Evolutionary conservation across 352 stramenopile species (phyloP), one percentile per base, ranked within the genome.

Genomic region (Ophiocytium majus): DNA sequence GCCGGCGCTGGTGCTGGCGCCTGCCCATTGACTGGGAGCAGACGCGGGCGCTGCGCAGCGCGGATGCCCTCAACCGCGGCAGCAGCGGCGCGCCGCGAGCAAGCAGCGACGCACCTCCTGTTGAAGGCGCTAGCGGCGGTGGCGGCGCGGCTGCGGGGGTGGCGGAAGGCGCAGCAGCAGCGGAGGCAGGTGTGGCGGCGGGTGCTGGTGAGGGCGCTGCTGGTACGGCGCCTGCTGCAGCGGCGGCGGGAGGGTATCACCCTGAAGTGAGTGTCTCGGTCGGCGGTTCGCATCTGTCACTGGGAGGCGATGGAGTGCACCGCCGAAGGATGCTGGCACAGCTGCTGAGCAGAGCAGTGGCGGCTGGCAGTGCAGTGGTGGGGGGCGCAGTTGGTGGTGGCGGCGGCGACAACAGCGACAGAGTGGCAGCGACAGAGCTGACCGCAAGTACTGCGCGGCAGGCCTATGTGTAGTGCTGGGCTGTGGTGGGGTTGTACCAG

Each of bases 1-100:
- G 57, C 23, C 23, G 28, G 23, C 66, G 66, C 32, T 78, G 66
- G 66, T 43, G 66, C 35, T 78, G 66, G 66, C 32, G 66, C 5
- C 66, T 78, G 32, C 66, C 66, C 32, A 14, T 78, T 5, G 66
- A 78, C 35, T 78, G 66, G 66, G 66, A 78, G 66, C 32, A 17
- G 66, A 78, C 66, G 66, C 5, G 5, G 35, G 5, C 5, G 35
- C 66, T 78, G 35, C 32, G 66, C 32, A 43, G 35, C 32, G 35
- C 66, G 35, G 66, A 78, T 17, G 35, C 32, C 5, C 66, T 17
- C 5, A 14, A 5, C 5, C 17, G 5, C 5, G 5, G 35, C 32
- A 14, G 35, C 35, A 17, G 43, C 43, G 43, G 43, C 43, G 43
- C 5, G 43, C 43, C 43, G 43, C 43, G 14, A 14, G 43, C 5